phyloP scores from a whole-genome alignment of 148 eudicot genomes.

The Pharnaceum exiguum region DNA sequence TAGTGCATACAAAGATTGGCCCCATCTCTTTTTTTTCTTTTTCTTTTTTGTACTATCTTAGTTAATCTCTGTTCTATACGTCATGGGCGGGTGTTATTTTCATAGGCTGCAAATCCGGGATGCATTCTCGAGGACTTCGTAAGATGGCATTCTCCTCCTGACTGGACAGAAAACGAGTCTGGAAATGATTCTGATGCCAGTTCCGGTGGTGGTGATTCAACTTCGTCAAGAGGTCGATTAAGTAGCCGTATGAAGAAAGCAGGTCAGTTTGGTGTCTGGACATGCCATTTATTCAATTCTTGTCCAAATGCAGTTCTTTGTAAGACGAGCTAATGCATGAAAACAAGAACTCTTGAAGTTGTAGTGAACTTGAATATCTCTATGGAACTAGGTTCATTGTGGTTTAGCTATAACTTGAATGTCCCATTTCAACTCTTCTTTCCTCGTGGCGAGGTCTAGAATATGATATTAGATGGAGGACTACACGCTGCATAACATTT shows the following conservation, averaged over 20 bases:
- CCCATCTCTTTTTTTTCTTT: neutral
- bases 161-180: constrained; percentile 68
- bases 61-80: constrained; percentile 1
- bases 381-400: too few relatives aligned
- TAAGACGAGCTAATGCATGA: neutral
- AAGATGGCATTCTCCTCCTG: constrained; percentile 99
- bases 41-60: neutral
- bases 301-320: neutral
- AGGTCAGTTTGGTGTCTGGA: constrained; percentile 37
- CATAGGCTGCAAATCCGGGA: constrained; percentile 98
- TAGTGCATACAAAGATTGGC: neutral
- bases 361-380: too few relatives aligned
- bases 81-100: neutral
- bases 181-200: constrained; percentile 33
- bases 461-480: neutral
- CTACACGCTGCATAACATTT: too few relatives aligned
- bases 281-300: neutral
- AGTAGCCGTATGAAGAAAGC: constrained; percentile 91
- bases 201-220: constrained; percentile 33
- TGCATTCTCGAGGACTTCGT: constrained; percentile 96
- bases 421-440: too few relatives aligned
- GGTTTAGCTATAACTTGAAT: too few relatives aligned
- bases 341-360: neutral
- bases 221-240: constrained; percentile 72
- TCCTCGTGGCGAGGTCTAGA: neutral